Evolutionary conservation across 1,284 basidiomycete genomes (phyloP), one percentile per base, ranked within the genome.

Genomic region (Sparassis latifolia): DNA sequence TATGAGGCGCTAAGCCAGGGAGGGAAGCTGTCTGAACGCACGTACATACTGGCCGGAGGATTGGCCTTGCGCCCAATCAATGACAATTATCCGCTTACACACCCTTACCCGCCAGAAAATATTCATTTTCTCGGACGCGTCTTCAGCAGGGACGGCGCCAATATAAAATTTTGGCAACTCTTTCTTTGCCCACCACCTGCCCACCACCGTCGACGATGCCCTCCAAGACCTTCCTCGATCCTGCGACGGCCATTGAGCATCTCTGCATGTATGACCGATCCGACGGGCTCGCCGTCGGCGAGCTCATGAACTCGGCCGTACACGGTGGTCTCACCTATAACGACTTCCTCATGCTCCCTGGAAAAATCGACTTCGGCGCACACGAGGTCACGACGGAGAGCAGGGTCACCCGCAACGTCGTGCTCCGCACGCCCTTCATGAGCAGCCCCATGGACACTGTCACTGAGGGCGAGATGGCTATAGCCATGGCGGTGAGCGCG

Each of bases 371-470:
- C 75, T 99, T 99, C 69, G 77, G 86, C 35, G 90, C 92, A 2
- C 80, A 78, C 7, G 81, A 85, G 48, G 95, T 97, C 62, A 69
- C 81, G 57, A 86, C 93, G 2, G 92, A 97, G 72, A 90, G 85
- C 61, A 82, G 78, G 50, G 86, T 99, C 50, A 97, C 96, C 44
- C 84, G 89, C 52, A 97, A 97, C 64, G 92, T 98, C 59, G 76
- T 80, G 41, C 80, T 99, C 63, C 97, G 94, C 74, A 95, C 95
- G 0, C 96, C 97, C 0, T 97, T 99, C 74, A 77, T 98, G 74
- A 97, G 92, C 68, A 96, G 92, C 53, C 96, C 97, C 41, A 99
- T 99, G 96, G 96, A 99, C 75, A 99, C 96, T 33, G 96, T 99
- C 58, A 99, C 97, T 2, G 96, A 98, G 74, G 84, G 81, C 55